These are phyloP conservation scores for Beauveria brongniartii DNA, from an alignment of 2,329 filamentous ascomycete species.

Conservation along the genomic window DNA sequence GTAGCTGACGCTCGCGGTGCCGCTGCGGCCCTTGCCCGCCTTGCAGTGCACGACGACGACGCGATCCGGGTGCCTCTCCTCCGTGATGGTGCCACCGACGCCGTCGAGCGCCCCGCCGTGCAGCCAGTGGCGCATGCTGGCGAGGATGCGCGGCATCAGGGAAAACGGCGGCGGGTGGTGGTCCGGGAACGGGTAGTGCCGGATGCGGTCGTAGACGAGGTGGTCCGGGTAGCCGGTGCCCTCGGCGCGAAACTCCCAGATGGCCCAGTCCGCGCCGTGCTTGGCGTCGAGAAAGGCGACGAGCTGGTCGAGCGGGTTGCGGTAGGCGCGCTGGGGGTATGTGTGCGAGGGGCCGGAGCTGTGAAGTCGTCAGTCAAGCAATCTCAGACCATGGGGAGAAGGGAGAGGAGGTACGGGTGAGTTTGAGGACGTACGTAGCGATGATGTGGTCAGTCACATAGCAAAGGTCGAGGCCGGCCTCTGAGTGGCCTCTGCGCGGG, in stretches of 20 bases:
- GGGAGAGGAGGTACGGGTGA: neutral
- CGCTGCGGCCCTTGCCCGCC: constrained; percentile 88
- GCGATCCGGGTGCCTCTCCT: constrained; percentile 26
- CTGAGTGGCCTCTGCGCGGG: constrained; percentile 73
- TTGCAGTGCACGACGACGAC: constrained; percentile 95
- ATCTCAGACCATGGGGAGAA: neutral
- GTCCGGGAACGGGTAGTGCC: constrained; percentile 94
- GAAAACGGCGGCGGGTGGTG: constrained; percentile 93
- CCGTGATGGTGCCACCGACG: neutral
- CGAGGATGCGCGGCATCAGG: constrained; percentile 81
- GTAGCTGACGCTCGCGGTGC: constrained; percentile 81
- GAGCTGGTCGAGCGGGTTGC: constrained; percentile 82
- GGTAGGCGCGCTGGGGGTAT: constrained; percentile 86
- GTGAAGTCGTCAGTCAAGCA: constrained; percentile 15
- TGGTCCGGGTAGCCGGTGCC: constrained; percentile 91
- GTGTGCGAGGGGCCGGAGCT: constrained; percentile 86
- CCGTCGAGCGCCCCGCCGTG: constrained; percentile 37
- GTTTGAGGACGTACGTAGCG: constrained; percentile 39
- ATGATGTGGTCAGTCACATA: constrained; percentile 83
- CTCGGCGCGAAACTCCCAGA: constrained; percentile 97
- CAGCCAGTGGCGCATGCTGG: constrained; percentile 86
- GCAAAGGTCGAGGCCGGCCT: constrained; percentile 86
- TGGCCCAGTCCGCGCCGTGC: constrained; percentile 79
- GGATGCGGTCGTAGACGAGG: constrained; percentile 75
- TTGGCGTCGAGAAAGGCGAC: constrained; percentile 81